phyloP scores from a whole-genome alignment of 257 asterid genomes.

The Cinchona pubescens region DNA sequence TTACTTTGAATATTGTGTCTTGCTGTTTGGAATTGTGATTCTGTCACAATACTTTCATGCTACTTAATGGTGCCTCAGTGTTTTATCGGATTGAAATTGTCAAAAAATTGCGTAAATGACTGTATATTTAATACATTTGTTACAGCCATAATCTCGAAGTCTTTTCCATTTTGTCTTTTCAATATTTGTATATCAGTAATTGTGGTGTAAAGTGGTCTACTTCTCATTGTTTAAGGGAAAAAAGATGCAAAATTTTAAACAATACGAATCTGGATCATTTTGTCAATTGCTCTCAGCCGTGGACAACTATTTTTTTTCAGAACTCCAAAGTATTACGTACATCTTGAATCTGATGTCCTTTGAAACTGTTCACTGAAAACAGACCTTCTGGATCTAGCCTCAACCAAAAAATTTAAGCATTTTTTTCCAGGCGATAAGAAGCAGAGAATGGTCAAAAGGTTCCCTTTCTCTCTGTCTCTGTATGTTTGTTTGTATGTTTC shows the following conservation, averaged over 20 bases:
- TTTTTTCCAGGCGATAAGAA: constrained; percentile 27
- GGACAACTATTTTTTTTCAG: background rate
- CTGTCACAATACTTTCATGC: background rate
- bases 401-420: constrained; percentile 8
- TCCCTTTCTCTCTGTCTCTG: constrained; percentile 14
- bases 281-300: background rate
- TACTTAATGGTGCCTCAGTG: background rate
- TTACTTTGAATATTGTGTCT: background rate
- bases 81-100: background rate
- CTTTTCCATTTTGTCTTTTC: background rate
- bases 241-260: background rate
- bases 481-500: background rate
- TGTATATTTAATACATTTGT: background rate
- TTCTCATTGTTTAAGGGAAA: background rate
- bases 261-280: background rate
- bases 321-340: background rate
- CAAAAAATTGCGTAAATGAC: background rate
- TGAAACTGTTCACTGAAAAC: constrained; percentile 5
- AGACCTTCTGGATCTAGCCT: constrained; percentile 12
- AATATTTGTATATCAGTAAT: background rate
- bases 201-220: background rate
- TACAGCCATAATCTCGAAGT: background rate
- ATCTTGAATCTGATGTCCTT: background rate
- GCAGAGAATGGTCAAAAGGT: constrained; percentile 88
- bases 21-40: background rate